Base-by-base conservation (phyloP, 768 basidiomycete genomes). In the Termitomyces sp. region DNA sequence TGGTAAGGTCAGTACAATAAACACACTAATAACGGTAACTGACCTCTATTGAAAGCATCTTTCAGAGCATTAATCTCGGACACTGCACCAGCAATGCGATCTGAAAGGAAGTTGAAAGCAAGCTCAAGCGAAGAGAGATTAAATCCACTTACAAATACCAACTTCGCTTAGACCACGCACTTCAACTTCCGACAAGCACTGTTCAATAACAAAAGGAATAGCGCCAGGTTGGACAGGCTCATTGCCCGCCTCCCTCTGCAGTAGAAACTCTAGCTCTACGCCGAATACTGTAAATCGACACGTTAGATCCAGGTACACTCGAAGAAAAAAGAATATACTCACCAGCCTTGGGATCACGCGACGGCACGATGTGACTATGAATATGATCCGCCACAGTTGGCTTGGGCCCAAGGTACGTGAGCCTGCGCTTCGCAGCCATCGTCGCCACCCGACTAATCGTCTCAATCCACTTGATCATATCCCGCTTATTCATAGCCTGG, bases 341-440 rank as follows among this genome's bases (percentile, higher is more conserved):
- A 90, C 91, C 89, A 62, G 90, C 90, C 60, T 76, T 78, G n/a
- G 90, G 90, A 69, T 91, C 88, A n/a, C 84, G 80, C 35, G 88
- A 84, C 7, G 84, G 74, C 12, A 81, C 77, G 16, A 80, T 78
- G 45, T 82, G 81, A 57, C 82, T 78, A 51, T 91, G 84, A 24
- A 92, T 81, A 70, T 92, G 89, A 66, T 93, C 92, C 9, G 89
- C 77, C 36, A 88, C 71, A 66, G 88, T 84, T 44, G 88, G 84
- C 69, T 90, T 89, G n/a, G 89, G 84, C 0, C 89, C 91, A 11
- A 94, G 77, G 67, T 94, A 93, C 7, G 92, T 95, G 70, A 91
- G 73, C 16, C 93, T 84, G 40, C 91, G 83, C 69, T 90, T 88
- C 28, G 90, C 89, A 44, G 89, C 88, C 59, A 82, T 82, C 67